Evolutionary conservation across 1,139 yeast species (phyloP), one percentile per base, ranked within the genome.

Genomic region (Wickerhamomyces sp.): DNA sequence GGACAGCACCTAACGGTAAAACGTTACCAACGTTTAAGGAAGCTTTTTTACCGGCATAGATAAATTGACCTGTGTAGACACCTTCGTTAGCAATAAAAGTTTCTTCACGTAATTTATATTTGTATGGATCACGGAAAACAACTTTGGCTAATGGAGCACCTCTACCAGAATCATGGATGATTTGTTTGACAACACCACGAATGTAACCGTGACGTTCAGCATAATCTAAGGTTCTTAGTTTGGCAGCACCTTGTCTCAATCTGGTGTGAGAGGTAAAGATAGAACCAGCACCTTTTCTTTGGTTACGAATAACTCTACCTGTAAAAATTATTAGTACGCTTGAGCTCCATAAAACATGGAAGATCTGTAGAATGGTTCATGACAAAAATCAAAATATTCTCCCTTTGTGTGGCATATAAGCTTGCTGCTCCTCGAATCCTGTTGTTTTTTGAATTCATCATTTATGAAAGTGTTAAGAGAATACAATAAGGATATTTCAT

Each of bases 281-380:
- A 68, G 97, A 90, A 70, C 98, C 98, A 77, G 97, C 97, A 84
- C 97, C 97, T 81, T 94, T 94, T 88, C 99, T 90, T 86, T 94
- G 98, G 84, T 94, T 92, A 81, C 98, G 95, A 81, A 94, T 94
- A 78, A 94, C 99, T 85, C 98, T 92, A 87, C 98, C 97, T 84
- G 68, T 67, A n/a, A 41, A 31, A 19, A 40, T 42, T 39, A 14
- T 44, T 31, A 57, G 52, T 54, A 54, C 58, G 55, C 47, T 21
- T 35, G n/a, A 27, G 16, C 13, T 31, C 39, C n/a, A n/a, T n/a
- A n/a, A n/a, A n/a, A n/a, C n/a, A n/a, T n/a, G n/a, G n/a, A n/a
- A n/a, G n/a, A n/a, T n/a, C n/a, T n/a, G n/a, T n/a, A n/a, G n/a
- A n/a, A n/a, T n/a, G n/a, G n/a, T n/a, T n/a, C n/a, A n/a, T n/a